Base-by-base conservation (phyloP, 352 stramenopile species). In the Nothophytophthora sp. region DNA sequence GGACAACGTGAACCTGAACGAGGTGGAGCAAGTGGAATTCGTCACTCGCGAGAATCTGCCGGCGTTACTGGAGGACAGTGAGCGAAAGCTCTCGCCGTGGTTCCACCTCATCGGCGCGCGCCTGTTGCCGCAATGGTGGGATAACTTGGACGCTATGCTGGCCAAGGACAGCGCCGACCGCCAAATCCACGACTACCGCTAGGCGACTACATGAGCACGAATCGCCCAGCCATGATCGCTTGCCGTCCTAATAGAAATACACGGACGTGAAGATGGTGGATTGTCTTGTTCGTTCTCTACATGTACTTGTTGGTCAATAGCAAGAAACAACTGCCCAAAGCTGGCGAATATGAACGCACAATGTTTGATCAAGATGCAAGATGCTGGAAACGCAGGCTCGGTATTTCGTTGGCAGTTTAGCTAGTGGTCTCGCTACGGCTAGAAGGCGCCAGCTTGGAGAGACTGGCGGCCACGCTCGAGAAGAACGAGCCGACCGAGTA, bases 11-110 rank as follows among this genome's bases (percentile, higher is more conserved):
- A 97, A 99, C 64, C 66, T 81, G 24, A 97, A 99, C 30, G 97
- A 99, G 66, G 96, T 98, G 18, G 73, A 75, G 18, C 81, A 87
- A 28, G 67, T 92, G 5, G 91, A 97, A 54, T 98, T 94, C 67
- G 78, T 99, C 38, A 70, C 74, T 25, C 70, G 69, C 37, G 54
- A 90, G 20, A 55, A 76, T 5, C 60, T 95, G n/a, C 48, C 72
- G 4, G 52, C 47, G 27, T 47, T 95, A 3, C 60, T 95, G 1
- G 61, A 65, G 73, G 66, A 92, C 43, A 38, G 76, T 36, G 61
- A 61, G 33, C 76, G 76, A 20, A 63, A 83, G 46, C 59, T 93
- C 13, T 93, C 84, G 11, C 86, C 86, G n/a, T 96, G 86, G 86
- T 96, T 96, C 59, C 71, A 73, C 20, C 65, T 92, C 30, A 93